Conservation (phyloP, 2,329 filamentous ascomycete species). For the Fusarium concolor region DNA sequence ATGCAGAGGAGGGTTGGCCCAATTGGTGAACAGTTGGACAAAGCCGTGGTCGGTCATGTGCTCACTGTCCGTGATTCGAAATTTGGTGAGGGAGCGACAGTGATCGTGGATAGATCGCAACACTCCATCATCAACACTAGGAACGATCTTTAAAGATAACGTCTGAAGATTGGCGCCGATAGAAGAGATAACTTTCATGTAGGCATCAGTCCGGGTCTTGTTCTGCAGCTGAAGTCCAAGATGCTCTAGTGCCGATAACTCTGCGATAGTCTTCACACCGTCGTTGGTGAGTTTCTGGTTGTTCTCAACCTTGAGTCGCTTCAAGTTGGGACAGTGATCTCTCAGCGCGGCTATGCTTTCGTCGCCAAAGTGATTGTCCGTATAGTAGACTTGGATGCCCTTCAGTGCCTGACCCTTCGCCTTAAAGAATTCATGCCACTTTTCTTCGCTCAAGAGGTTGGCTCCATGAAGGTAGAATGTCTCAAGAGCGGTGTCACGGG, state of each 20-base stretch:
- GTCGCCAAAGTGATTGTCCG: conserved; percentile 84
- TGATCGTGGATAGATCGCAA: conserved; percentile 76
- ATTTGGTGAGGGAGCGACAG: conserved; percentile 76
- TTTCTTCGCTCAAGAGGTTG: conserved; percentile 81
- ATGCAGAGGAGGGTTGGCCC: conserved; percentile 77
- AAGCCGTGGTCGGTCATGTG: conserved; percentile 81
- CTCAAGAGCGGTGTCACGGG: conserved; percentile 75
- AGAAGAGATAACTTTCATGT: conserved; percentile 69
- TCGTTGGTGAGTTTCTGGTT: conserved; percentile 78
- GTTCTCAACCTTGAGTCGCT: conserved; percentile 81
- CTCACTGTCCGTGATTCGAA: conserved; percentile 84
- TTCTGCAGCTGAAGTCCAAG: conserved; percentile 77
- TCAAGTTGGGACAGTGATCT: conserved; percentile 73
- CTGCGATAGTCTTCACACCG: conserved; percentile 73
- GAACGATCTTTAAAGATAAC: conserved; percentile 78
- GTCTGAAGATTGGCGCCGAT: conserved; percentile 78
- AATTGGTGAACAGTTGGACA: conserved; percentile 76
- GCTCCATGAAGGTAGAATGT: conserved; percentile 83
- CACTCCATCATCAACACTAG: conserved; percentile 74
- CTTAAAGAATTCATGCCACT: conserved; percentile 78
- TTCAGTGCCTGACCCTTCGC: conserved; percentile 74
- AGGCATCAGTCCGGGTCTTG: conserved; percentile 65
- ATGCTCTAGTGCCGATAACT: conserved; percentile 74
- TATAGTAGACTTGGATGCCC: conserved; percentile 81
- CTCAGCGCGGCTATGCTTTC: conserved; percentile 72